Evolutionary conservation across 1,284 basidiomycete genomes (phyloP).

Genomic region (Meripilus lineatus): DNA sequence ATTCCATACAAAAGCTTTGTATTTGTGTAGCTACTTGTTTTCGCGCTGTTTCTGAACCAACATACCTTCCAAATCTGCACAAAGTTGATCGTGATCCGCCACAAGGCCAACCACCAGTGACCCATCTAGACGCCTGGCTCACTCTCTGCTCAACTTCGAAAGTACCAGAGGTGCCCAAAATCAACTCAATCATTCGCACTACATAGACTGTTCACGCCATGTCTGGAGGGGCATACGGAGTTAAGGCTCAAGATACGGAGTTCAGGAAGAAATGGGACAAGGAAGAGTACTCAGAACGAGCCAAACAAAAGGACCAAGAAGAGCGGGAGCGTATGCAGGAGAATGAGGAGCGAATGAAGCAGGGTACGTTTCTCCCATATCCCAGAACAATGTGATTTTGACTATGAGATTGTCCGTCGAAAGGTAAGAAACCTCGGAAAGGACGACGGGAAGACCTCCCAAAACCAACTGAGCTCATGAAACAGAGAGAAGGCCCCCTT

Average conservation of each 20-base stretch:
- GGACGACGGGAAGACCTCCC: slow-evolving; percentile 66
- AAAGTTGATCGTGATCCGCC: too few species aligned
- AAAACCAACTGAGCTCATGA: slow-evolving; percentile 86
- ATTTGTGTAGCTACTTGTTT: too few species aligned
- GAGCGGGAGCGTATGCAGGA: slow-evolving; percentile 79
- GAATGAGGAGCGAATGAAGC: slow-evolving; percentile 78
- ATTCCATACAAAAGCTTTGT: too few species aligned
- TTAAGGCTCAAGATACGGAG: slow-evolving; percentile 67
- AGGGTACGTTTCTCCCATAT: slow-evolving; percentile 48
- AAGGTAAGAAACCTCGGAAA: slow-evolving; percentile 78
- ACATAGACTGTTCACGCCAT: too few species aligned
- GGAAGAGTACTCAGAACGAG: slow-evolving; percentile 75
- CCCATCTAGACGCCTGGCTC: too few species aligned
- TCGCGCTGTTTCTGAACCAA: too few species aligned
- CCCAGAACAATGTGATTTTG: neutral
- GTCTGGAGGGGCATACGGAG: slow-evolving; percentile 51
- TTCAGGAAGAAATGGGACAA: slow-evolving; percentile 86
- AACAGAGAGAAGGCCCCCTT: slow-evolving; percentile 75
- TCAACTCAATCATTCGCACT: too few species aligned
- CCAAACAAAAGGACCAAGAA: slow-evolving; percentile 70
- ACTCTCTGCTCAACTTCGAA: too few species aligned
- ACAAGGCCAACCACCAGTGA: too few species aligned
- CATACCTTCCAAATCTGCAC: too few species aligned
- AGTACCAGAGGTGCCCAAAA: too few species aligned
- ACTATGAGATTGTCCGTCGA: slow-evolving; percentile 6